Conservation (phyloP, 208 protist genomes). For the Trypanosoma grayi region DNA sequence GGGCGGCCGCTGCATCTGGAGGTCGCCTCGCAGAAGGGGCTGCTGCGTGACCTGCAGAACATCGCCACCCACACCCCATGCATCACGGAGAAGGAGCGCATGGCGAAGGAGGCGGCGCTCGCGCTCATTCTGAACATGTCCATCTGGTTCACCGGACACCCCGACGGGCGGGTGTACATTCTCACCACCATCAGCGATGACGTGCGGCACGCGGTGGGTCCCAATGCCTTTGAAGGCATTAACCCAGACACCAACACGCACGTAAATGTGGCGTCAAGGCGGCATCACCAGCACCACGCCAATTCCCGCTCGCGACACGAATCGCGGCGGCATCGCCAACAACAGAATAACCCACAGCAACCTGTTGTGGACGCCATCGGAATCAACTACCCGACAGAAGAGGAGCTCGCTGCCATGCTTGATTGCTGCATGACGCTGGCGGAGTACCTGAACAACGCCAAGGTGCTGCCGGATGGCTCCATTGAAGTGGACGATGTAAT, state of each 20-base stretch:
- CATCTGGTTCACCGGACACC: slow-evolving; percentile 81
- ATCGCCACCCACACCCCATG: slow-evolving; percentile 47
- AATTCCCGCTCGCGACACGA: not conserved
- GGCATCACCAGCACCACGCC: not conserved
- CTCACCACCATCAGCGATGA: slow-evolving; percentile 67
- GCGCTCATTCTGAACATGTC: slow-evolving; percentile 78
- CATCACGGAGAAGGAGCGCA: slow-evolving; percentile 40
- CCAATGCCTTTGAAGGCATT: slow-evolving; percentile 73
- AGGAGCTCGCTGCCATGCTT: slow-evolving; percentile 65
- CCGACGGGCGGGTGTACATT: slow-evolving; percentile 49
- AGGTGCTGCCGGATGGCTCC: slow-evolving; percentile 29
- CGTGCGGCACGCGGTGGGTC: slow-evolving; percentile 50
- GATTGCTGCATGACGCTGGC: slow-evolving; percentile 72
- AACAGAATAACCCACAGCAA: not conserved
- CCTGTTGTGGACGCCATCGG: slow-evolving; percentile 59
- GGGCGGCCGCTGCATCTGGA: slow-evolving; percentile 54
- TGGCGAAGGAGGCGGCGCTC: slow-evolving; percentile 59
- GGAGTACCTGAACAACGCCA: slow-evolving; percentile 73
- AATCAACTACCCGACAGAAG: slow-evolving; percentile 57
- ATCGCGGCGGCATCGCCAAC: slow-evolving; percentile 2
- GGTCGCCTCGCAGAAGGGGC: slow-evolving; percentile 65
- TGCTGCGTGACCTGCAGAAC: slow-evolving; percentile 77
- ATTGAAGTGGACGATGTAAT: slow-evolving; percentile 61
- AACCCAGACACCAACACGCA: slow-evolving; percentile 41
- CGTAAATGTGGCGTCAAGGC: slow-evolving; percentile 17